These are phyloP conservation scores for Incumbomyces lentus DNA, from an alignment of 2,329 filamentous ascomycete species.

Conservation along the genomic window DNA sequence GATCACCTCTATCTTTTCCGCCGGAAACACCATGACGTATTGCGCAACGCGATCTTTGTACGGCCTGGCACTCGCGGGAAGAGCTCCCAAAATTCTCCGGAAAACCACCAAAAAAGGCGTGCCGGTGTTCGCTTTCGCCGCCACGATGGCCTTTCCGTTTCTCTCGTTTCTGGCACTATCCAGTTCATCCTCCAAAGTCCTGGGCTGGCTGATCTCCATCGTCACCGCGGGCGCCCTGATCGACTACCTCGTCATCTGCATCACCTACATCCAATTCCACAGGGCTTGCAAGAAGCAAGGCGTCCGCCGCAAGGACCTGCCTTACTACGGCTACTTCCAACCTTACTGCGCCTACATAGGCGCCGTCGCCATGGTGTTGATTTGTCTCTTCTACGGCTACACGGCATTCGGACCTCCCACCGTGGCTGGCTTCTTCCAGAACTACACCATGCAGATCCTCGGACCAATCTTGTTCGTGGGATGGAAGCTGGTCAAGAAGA, in stretches of 20 bases:
- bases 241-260: slow-evolving; percentile 57
- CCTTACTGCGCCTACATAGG: slow-evolving; percentile 30
- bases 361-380: slow-evolving; percentile 35
- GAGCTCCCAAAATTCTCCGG: slow-evolving; percentile 36
- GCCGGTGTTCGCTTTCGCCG: slow-evolving; percentile 56
- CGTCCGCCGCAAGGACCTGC: slow-evolving; percentile 53
- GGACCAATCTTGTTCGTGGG: slow-evolving; percentile 44
- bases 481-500: slow-evolving; percentile 56
- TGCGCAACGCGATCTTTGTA: slow-evolving; percentile 54
- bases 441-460: slow-evolving; percentile 50
- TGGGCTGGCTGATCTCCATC: slow-evolving; percentile 33
- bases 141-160: slow-evolving; percentile 55
- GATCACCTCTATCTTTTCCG: slow-evolving; percentile 45
- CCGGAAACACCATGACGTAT: slow-evolving; percentile 46
- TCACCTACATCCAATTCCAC: slow-evolving; percentile 60
- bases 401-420: slow-evolving; percentile 38
- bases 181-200: slow-evolving; percentile 50
- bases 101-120: slow-evolving; percentile 52
- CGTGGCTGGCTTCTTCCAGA: slow-evolving; percentile 36
- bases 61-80: slow-evolving; percentile 42
- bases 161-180: slow-evolving; percentile 64
- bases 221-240: slow-evolving; percentile 41
- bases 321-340: slow-evolving; percentile 57
- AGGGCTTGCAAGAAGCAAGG: slow-evolving; percentile 57
- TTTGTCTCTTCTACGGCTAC: slow-evolving; percentile 42